Evolutionary conservation across 768 basidiomycete genomes (phyloP).

Genomic region (Coprinopsis marcescibilis): DNA sequence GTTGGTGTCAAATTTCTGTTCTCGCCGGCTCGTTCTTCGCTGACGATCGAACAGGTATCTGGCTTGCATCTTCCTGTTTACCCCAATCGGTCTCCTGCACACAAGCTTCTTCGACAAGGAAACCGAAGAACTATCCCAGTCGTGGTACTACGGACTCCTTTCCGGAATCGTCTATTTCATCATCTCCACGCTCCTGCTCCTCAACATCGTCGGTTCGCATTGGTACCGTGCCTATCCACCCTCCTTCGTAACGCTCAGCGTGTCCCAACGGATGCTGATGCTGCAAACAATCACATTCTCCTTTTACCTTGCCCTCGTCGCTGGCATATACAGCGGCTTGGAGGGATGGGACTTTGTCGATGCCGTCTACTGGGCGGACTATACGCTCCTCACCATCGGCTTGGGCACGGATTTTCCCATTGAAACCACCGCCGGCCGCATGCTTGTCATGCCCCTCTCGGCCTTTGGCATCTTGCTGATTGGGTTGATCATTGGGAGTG

Average conservation of each 20-base stretch:
- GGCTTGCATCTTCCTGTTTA: constrained; percentile 27
- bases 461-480: constrained; percentile 32
- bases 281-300: constrained; percentile 36
- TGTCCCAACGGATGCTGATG: constrained; percentile 38
- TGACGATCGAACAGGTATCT: constrained; percentile 26
- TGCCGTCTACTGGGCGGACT: constrained; percentile 38
- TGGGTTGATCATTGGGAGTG: constrained; percentile 33
- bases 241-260: constrained; percentile 29
- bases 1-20: constrained; percentile 16
- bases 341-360: constrained; percentile 34
- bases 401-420: constrained; percentile 35
- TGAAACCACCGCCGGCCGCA: constrained; percentile 18
- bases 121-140: constrained; percentile 25
- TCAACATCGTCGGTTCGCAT: constrained; percentile 19
- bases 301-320: constrained; percentile 33
- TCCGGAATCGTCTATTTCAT: constrained; percentile 23
- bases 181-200: constrained; percentile 25
- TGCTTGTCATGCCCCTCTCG: constrained; percentile 33
- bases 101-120: constrained; percentile 9
- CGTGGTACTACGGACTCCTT: constrained; percentile 35
- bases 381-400: constrained; percentile 36
- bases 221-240: constrained; percentile 28
- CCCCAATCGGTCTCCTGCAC: constrained; percentile 27
- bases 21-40: not conserved
- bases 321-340: constrained; percentile 28